These are phyloP conservation scores for Colletotrichum sp. DNA, from an alignment of 2,329 filamentous ascomycete species.

Conservation along the genomic window DNA sequence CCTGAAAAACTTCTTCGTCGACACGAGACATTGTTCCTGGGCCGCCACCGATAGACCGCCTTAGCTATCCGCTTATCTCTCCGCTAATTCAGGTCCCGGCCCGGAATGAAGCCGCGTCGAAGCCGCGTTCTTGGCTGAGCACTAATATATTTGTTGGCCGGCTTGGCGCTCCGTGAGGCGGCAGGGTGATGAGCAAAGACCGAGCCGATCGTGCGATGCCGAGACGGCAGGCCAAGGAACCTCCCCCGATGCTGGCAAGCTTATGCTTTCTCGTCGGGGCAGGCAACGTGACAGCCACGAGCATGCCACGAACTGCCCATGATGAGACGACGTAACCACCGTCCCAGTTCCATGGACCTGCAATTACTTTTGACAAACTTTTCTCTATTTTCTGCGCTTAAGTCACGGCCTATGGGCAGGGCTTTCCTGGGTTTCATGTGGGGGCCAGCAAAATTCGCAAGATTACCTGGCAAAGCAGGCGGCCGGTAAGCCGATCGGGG, in stretches of 20 bases:
- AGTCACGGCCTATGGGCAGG: background rate
- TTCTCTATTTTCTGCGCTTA: background rate
- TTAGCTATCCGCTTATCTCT: background rate
- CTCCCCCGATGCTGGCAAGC: background rate
- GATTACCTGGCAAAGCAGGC: background rate
- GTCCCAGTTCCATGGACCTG: background rate
- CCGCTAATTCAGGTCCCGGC: background rate
- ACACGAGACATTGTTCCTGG: background rate
- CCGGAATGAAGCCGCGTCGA: background rate
- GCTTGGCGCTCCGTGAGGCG: conserved; percentile 1
- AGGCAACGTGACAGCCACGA: background rate
- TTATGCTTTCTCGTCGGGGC: background rate
- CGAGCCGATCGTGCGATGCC: background rate
- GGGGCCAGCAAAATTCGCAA: background rate
- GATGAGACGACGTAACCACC: background rate
- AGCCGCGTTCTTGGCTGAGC: background rate
- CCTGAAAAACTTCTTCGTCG: background rate
- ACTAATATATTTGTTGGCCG: background rate
- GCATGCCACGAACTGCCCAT: background rate
- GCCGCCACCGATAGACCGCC: background rate
- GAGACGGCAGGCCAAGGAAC: background rate
- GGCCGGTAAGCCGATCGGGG: background rate
- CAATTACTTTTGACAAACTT: background rate
- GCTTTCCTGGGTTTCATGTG: background rate
- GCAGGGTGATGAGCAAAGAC: background rate